Evolutionary conservation across 129 eudicot species (phyloP).

Genomic region (Flaveria ramosissima): DNA sequence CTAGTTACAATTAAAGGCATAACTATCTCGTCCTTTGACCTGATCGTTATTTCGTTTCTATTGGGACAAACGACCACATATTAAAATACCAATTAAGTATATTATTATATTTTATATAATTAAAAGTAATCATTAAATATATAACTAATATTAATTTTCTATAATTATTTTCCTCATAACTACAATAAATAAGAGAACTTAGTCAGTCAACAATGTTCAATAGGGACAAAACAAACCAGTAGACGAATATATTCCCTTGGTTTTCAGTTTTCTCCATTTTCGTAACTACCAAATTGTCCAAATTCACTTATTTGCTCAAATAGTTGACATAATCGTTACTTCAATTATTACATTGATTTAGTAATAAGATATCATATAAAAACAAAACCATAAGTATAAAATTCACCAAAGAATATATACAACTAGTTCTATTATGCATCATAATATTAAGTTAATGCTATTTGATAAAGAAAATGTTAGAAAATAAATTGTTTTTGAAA

Average conservation of each 20-base stretch:
- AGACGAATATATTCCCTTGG: conserved; percentile 37
- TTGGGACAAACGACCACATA: too few relatives aligned
- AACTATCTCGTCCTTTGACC: too few relatives aligned
- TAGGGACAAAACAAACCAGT: conserved; percentile 22
- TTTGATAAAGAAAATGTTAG: too few relatives aligned
- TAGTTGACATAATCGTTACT: background rate
- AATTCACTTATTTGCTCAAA: conserved; percentile 4
- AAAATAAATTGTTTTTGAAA: too few relatives aligned
- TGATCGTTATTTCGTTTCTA: too few relatives aligned
- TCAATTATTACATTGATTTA: too few relatives aligned
- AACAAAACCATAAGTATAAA: too few relatives aligned
- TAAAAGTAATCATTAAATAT: background rate
- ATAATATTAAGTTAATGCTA: too few relatives aligned
- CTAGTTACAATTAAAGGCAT: too few relatives aligned
- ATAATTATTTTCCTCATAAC: background rate
- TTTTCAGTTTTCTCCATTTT: conserved; percentile 2
- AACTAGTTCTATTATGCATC: too few relatives aligned
- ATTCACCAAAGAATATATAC: too few relatives aligned
- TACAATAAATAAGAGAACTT: background rate
- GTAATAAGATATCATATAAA: too few relatives aligned
- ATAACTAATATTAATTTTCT: background rate
- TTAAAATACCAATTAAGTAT: background rate
- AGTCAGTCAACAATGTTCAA: conserved; percentile 32
- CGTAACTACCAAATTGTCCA: background rate
- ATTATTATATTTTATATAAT: background rate